Evolutionary conservation across 192 early-diverging fungal species (phyloP), one percentile per base, ranked within the genome.

Genomic region (Dimargaris verticillata): DNA sequence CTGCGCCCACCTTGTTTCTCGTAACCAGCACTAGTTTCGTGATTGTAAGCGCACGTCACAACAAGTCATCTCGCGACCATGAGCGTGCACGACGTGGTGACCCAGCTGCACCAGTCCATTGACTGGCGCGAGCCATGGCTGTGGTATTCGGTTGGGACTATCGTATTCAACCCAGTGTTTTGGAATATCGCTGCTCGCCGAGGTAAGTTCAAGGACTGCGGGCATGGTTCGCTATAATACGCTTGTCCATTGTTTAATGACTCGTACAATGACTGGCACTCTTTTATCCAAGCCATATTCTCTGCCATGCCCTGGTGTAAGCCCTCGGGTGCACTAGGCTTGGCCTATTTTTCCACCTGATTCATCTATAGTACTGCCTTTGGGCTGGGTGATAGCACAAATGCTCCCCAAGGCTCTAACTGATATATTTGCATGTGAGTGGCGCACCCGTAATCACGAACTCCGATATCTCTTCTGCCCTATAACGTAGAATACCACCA

Each of bases 151-250:
- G 68, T 86, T 22, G 84, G 70, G 14, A 80, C 78, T 60, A 87
- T 95, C 48, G 62, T 85, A 18, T 92, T 95, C 75, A 92, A 91
- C 60, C 92, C 92, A 46, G 67, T 79, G 25, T 87, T 84, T 66
- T 95, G 92, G 92, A 95, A 95, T 72, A 80, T 88, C 29, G 87
- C 83, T 11, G 92, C 92, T 13, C 79, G 88, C 38, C 79, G 73
- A 67, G 84, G 83, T 87, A 73, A 45, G 60, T n/a, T 18, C 46
- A 18, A 15, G 25, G 24, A 28, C 9, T 29, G 28, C 28, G 10
- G 10, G 24, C 52, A 7, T 53, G 28, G n/a, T 53, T 53, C 25
- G 9, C n/a, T 9, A n/a, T n/a, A 12, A 9, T 11, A 24, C n/a
- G 24, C 10, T 13, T 7, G n/a, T 9, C 10, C 9, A 7, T n/a